Evolutionary conservation across 345 rosid genomes (phyloP), one percentile per base, ranked within the genome.

Genomic region (Pugionium dolabratum): DNA sequence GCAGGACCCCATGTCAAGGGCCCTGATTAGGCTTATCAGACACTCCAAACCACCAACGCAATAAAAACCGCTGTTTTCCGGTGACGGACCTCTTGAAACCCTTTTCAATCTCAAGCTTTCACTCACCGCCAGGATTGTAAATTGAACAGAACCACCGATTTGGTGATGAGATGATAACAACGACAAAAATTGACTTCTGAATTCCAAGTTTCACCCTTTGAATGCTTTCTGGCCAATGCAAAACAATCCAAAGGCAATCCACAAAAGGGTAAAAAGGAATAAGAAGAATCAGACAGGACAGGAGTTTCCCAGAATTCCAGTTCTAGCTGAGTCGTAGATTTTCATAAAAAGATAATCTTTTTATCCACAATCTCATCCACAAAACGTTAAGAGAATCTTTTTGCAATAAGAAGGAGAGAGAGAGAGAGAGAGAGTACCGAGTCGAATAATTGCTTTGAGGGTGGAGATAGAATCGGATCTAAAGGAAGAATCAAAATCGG

Each of bases 1-100:
- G 92, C 96, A 94, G 95, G 96, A 94, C 84, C 96, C 99, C 99
- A 88, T 85, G 75, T 86, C 86, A 42, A 94, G 99, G 95, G 96
- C 99, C 88, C 99, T 90, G 89, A 94, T 67, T 52, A 94, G 74
- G 66, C 67, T 76, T 74, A 88, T 67, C 69, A 93, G 41, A 83
- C 98, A 93, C 79, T 93, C 97, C 85, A 93, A 87, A 79, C 87
- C 98, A 85, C 83, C 91, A 73, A 74, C 44, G 67, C 84, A 85
- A 45, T 78, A 69, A 9, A 60, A 63, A 64, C 89, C 84, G 3
- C 73, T 55, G 63, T 64, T 80, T 77, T 80, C 94, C 25, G 78
- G 50, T 45, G 85, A 72, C 10, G 94, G 66, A 85, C 77, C 91
- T 87, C 86, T 85, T 61, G 74, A 27, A 49, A 63, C 57, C 61